Evolutionary conservation across 352 stramenopile genomes (phyloP).

Genomic region (Globisporangium echinulatum): DNA sequence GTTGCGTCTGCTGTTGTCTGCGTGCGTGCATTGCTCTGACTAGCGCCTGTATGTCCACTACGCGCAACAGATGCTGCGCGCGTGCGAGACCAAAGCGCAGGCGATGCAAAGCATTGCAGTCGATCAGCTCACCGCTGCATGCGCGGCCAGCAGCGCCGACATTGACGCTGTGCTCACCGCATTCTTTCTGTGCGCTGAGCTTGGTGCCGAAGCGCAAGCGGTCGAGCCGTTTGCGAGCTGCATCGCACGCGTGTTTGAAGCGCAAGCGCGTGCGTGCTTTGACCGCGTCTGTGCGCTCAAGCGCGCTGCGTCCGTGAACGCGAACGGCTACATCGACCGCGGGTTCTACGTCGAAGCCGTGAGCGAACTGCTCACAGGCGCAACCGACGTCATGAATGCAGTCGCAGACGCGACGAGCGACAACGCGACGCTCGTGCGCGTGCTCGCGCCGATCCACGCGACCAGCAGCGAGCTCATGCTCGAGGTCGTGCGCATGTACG

Average conservation of each 20-base stretch:
- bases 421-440: conserved; percentile 23
- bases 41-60: not conserved
- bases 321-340: conserved; percentile 80
- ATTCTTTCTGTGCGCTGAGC: conserved; percentile 46
- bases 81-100: conserved; percentile 64
- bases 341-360: conserved; percentile 75
- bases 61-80: conserved; percentile 50
- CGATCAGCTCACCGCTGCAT: conserved; percentile 34
- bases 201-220: conserved; percentile 26
- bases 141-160: conserved; percentile 24
- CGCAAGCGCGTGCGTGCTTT: conserved; percentile 40
- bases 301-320: conserved; percentile 50
- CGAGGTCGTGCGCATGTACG: conserved; percentile 72
- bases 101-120: conserved; percentile 32
- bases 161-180: conserved; percentile 40
- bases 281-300: conserved; percentile 49
- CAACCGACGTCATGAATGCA: conserved; percentile 75
- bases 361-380: conserved; percentile 59
- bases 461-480: conserved; percentile 43
- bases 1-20: not conserved
- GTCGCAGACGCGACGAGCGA: conserved; percentile 56
- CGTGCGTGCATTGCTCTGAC: not conserved
- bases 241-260: conserved; percentile 48
- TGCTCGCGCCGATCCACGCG: conserved; percentile 59
- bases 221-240: conserved; percentile 30